Conservation (phyloP, 2,329 filamentous ascomycete genomes). For the Alternaria sp. region DNA sequence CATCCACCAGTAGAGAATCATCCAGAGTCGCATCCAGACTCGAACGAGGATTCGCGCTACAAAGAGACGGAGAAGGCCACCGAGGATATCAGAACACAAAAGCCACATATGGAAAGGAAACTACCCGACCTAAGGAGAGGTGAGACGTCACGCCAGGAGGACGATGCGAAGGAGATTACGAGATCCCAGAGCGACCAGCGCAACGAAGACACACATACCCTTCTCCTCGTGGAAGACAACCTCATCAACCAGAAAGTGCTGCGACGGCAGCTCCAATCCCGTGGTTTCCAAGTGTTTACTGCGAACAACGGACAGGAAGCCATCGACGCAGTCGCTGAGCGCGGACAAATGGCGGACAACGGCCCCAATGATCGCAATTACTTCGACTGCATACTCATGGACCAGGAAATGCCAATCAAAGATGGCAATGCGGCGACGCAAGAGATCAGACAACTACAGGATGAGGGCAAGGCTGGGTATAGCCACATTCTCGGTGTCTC, state of each 20-base stretch:
- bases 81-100: slow-evolving; percentile 10
- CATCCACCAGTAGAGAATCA: slow-evolving; percentile 42
- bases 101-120: slow-evolving; percentile 13
- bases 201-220: slow-evolving; percentile 25
- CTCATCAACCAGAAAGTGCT: slow-evolving; percentile 58
- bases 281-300: slow-evolving; percentile 50
- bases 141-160: slow-evolving; percentile 34
- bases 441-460: slow-evolving; percentile 49
- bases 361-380: slow-evolving; percentile 31
- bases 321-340: slow-evolving; percentile 47
- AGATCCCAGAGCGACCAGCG: slow-evolving; percentile 25
- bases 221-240: slow-evolving; percentile 58
- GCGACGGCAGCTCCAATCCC: slow-evolving; percentile 55
- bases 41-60: slow-evolving; percentile 28
- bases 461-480: slow-evolving; percentile 37
- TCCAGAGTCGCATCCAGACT: slow-evolving; percentile 34
- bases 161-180: slow-evolving; percentile 22
- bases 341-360: slow-evolving; percentile 21
- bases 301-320: slow-evolving; percentile 56
- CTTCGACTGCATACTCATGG: slow-evolving; percentile 54
- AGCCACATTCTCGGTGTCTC: slow-evolving; percentile 49
- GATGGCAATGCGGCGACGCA: slow-evolving; percentile 51
- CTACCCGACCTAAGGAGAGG: slow-evolving; percentile 26
- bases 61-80: slow-evolving; percentile 29
- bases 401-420: slow-evolving; percentile 54